phyloP scores from a whole-genome alignment of 495 filamentous ascomycete species.

The Aspergillus saccharolyticus region DNA sequence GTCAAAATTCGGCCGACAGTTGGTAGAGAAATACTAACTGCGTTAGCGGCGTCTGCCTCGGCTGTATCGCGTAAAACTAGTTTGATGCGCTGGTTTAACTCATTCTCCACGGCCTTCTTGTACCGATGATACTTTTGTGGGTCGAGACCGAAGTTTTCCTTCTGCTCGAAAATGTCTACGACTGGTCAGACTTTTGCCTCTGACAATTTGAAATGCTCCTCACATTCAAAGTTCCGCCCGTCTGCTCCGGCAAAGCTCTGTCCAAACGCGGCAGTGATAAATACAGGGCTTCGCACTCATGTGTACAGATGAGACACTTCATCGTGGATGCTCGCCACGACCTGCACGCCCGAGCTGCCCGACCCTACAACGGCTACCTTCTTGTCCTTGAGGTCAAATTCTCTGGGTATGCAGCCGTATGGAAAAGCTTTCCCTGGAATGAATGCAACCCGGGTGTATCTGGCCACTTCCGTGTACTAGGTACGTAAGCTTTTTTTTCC shows the following conservation, averaged over 20 bases:
- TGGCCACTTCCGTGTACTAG: conserved; percentile 26
- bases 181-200: background rate
- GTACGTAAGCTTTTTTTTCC: background rate
- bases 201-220: background rate
- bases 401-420: conserved; percentile 21
- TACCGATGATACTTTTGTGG: conserved; percentile 20
- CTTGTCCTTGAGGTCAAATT: conserved; percentile 33
- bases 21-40: background rate
- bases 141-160: conserved; percentile 4
- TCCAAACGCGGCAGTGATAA: conserved; percentile 16
- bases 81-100: conserved; percentile 28
- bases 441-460: conserved; percentile 18
- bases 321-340: conserved; percentile 13
- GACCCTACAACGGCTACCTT: conserved; percentile 44
- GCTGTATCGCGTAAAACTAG: conserved; percentile 6
- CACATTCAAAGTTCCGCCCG: conserved; percentile 10
- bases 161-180: conserved; percentile 10
- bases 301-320: conserved; percentile 13
- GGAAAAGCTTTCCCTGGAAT: conserved; percentile 20
- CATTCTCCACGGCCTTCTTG: conserved; percentile 31
- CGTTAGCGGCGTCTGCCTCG: conserved; percentile 13
- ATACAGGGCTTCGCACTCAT: conserved; percentile 15
- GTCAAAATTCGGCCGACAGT: background rate
- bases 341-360: conserved; percentile 43
- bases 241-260: conserved; percentile 12